Evolutionary conservation across 2,329 filamentous ascomycete genomes (phyloP), one percentile per base, ranked within the genome.

Genomic region (Tolypocladium tundrense): DNA sequence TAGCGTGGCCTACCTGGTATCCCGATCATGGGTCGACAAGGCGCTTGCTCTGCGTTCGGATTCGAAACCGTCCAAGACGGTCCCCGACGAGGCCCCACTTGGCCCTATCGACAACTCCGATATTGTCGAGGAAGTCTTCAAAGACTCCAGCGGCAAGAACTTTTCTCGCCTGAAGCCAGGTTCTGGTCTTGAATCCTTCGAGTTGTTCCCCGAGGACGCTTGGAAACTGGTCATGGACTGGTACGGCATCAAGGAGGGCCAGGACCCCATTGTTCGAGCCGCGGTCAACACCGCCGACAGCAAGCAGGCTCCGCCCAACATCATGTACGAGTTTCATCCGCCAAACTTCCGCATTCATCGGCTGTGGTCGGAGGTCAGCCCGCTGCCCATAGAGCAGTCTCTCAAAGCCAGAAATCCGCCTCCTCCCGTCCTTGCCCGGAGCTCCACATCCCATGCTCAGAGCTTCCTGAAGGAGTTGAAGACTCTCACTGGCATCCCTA

Each of bases 81-180:
- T 88, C 61, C 74, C 79, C n/a, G 69, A 78, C 13, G 80, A 86
- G 59, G 80, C 84, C 5, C 65, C 75, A 9, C 81, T 94, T 58
- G 91, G 91, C 1, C 88, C 90, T 0, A 82, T 97, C 39, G 91
- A 97, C 76, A 97, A 97, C 68, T 85, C 88, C 0, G 88, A 92
- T 67, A 86, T 97, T 60, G 84, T 92, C 55, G 77, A 86, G 59
- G 80, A 86, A 61, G 77, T 80, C 41, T 75, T 86, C 58, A 72
- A 71, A 54, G 80, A 84, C 59, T 73, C 77, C 11, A 69, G 70
- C 21, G 76, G 75, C 51, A 72, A 75, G 16, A 75, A 80, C 19
- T 96, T 91, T 66, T 82, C 93, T 39, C 86, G 88, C 3, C 78
- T 97, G 51, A 88, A 86, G 63, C 83, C 83, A 1, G 90, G 87